Percentiles rank a stretch among this genome's conserved stretches.
These are phyloP conservation scores for Rhodamnia rubescens DNA, from an alignment of 345 rosid species.

Conservation along the genomic window DNA sequence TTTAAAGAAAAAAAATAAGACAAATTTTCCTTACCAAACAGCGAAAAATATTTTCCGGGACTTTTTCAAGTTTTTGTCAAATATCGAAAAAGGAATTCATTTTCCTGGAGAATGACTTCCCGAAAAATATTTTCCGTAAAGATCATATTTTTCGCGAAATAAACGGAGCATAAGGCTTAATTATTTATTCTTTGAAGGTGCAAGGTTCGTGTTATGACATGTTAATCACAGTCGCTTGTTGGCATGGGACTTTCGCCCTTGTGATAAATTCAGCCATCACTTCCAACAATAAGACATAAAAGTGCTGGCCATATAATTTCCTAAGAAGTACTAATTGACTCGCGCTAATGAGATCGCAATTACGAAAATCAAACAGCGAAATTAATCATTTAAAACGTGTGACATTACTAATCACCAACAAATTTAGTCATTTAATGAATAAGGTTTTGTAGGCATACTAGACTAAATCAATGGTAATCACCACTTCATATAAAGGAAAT, in stretches of 20 bases:
- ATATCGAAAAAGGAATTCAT: too few relatives aligned
- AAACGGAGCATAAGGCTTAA: too few relatives aligned
- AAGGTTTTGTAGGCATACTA: not conserved
- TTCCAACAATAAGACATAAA: not conserved
- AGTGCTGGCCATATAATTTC: not conserved
- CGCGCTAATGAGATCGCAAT: not conserved
- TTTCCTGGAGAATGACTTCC: too few relatives aligned
- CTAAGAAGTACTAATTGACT: not conserved
- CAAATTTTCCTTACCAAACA: too few relatives aligned
- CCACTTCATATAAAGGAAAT: not conserved
- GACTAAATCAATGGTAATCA: not conserved
- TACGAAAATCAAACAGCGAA: not conserved
- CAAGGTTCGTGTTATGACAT: not conserved
- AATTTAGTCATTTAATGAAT: not conserved
- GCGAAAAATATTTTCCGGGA: too few relatives aligned
- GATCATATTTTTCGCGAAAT: too few relatives aligned
- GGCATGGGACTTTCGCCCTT: too few relatives aligned
- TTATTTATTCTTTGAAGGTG: not conserved
- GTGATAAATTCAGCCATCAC: too few relatives aligned
- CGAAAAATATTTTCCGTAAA: too few relatives aligned
- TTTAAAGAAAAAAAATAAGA: too few relatives aligned
- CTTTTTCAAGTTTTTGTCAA: too few relatives aligned
- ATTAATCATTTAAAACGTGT: not conserved
- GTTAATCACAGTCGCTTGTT: not conserved
- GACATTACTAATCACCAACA: not conserved